A percentile compares a stretch with the other conserved stretches of the same genome.
phyloP scores from a whole-genome alignment of 129 eudicot species.

The Centrapalus pauciflorus region DNA sequence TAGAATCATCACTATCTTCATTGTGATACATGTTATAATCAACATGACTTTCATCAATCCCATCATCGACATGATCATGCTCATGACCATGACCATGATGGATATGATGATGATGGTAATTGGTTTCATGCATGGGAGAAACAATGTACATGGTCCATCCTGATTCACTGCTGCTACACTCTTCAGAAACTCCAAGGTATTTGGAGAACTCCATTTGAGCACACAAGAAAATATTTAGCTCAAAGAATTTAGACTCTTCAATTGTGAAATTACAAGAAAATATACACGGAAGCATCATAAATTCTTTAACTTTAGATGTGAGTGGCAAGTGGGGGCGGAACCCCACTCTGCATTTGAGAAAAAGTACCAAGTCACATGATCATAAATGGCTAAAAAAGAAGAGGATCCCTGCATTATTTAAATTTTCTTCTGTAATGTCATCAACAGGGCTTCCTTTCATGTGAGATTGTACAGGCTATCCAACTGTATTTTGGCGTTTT shows the following conservation, averaged over 20 bases:
- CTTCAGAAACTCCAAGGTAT: slow-evolving; percentile 43
- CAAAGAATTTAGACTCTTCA: not conserved
- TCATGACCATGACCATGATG: slow-evolving; percentile 7
- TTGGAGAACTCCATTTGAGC: slow-evolving; percentile 43
- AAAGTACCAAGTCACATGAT: slow-evolving; percentile 49
- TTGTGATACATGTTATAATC: slow-evolving; percentile 30
- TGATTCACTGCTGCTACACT: slow-evolving; percentile 80
- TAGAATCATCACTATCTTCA: slow-evolving; percentile 65
- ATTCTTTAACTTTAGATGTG: slow-evolving; percentile 29
- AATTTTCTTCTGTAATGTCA: slow-evolving; percentile 49
- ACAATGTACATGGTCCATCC: slow-evolving; percentile 87
- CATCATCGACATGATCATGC: slow-evolving; percentile 7
- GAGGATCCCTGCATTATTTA: slow-evolving; percentile 40
- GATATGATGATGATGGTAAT: slow-evolving; percentile 10
- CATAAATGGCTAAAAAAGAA: slow-evolving; percentile 46
- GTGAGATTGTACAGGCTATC: slow-evolving; percentile 60
- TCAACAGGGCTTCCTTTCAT: slow-evolving; percentile 62
- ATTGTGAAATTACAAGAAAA: slow-evolving; percentile 2
- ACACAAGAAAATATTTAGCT: not conserved
- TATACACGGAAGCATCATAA: slow-evolving; percentile 27
- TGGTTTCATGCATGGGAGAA: slow-evolving; percentile 39
- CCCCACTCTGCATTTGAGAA: slow-evolving; percentile 48
- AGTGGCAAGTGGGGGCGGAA: slow-evolving; percentile 32
- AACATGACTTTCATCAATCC: not conserved
- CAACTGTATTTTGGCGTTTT: slow-evolving; percentile 71